Base-by-base conservation (phyloP, 805 yeast species). In the Metschnikowia peoriensis region DNA sequence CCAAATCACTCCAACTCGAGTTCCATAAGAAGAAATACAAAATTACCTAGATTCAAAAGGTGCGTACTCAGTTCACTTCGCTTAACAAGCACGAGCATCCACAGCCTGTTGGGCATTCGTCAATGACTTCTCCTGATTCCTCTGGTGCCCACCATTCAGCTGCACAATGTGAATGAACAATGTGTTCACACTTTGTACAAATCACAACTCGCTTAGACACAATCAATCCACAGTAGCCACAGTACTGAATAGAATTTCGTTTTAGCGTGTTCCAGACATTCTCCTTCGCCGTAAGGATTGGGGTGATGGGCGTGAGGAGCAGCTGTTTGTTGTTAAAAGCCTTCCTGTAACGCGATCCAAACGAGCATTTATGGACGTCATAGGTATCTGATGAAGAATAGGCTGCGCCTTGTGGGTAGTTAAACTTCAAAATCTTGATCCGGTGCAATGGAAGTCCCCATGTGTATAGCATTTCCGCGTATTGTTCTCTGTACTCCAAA, bases 381-480 rank as follows among this genome's bases (percentile, higher is more conserved):
- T 63, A 65, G 28, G 70, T 63, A 44, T 37, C 37, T 6, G 41
- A 16, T 22, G 41, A n/a, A 8, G 42, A 28, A 35, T 38, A 37
- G 7, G 15, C n/a, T n/a, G 38, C 11, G 5, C 35, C 48, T 14
- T 62, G 54, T 4, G 79, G 67, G 53, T 77, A 79, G 61, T 86
- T 86, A 71, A 82, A 81, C 68, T 92, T 90, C 51, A 89, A 66
- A 10, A 92, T 80, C 61, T 92, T 92, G 29, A 89, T 83, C 41
- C 97, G 70, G 57, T 85, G 82, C n/a, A 88, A 78, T 0, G 91
- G 88, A 16, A 91, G 73, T 0, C 94, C 96, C 97, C 97, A 93
- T 35, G 79, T 68, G 61, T 81, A 88, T 12, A 92, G 72, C 63
- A 92, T 77, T 16, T 85, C 80, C 0, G 97, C 91, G 66, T 93